Conservation (phyloP, 2,329 filamentous ascomycete genomes). For the Beauveria sp. region DNA sequence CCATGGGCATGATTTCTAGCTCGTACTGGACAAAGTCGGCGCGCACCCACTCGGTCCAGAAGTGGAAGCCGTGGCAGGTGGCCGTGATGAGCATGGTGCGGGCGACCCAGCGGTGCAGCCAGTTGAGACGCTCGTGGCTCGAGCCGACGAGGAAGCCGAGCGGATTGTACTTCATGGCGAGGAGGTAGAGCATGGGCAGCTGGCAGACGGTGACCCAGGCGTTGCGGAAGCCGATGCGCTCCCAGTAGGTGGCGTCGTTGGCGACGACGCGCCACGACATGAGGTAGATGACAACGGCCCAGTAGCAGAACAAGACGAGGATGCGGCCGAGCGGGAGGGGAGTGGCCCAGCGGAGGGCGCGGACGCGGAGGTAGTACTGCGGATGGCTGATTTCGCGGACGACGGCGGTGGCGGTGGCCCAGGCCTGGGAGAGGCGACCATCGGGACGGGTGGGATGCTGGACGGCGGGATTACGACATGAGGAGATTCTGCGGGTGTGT, state of each 20-base stretch:
- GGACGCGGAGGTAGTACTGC: slow-evolving; percentile 41
- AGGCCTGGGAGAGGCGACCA: slow-evolving; percentile 38
- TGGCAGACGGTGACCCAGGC: slow-evolving; percentile 60
- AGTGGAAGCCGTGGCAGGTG: slow-evolving; percentile 63
- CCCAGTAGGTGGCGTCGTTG: slow-evolving; percentile 50
- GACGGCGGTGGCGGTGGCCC: slow-evolving; percentile 53
- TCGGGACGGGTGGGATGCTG: slow-evolving; percentile 45
- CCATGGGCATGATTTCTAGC: slow-evolving; percentile 53
- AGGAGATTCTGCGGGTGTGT: slow-evolving; percentile 33
- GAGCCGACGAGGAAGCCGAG: slow-evolving; percentile 55
- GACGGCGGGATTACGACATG: slow-evolving; percentile 34
- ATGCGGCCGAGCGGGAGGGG: slow-evolving; percentile 52
- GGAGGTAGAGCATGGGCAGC: slow-evolving; percentile 55
- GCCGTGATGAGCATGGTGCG: slow-evolving; percentile 61
- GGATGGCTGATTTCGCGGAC: slow-evolving; percentile 49
- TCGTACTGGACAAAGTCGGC: slow-evolving; percentile 52
- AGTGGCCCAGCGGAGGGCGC: slow-evolving; percentile 45
- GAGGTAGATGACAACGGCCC: slow-evolving; percentile 51
- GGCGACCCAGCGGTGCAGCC: slow-evolving; percentile 66
- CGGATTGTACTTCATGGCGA: slow-evolving; percentile 51
- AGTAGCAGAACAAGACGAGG: slow-evolving; percentile 47
- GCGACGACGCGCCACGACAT: slow-evolving; percentile 42
- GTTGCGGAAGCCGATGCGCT: slow-evolving; percentile 60
- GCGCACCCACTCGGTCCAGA: slow-evolving; percentile 55
- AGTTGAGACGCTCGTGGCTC: slow-evolving; percentile 63